phyloP scores from a whole-genome alignment of 805 yeast species.

The Kodamaea fukazawae region DNA sequence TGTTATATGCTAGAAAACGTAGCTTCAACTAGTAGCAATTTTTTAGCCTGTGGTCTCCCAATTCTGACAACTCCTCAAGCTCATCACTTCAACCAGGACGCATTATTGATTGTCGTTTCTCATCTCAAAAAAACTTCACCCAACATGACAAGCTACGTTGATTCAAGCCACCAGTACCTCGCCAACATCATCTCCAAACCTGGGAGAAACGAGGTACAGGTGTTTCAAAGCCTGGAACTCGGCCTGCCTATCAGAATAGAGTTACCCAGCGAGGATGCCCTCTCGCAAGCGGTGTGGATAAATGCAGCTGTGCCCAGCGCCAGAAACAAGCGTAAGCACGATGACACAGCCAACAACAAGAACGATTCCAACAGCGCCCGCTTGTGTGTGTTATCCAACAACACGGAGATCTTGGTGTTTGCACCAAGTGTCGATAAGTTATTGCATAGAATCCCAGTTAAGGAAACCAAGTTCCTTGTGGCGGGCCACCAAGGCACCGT shows the following conservation, averaged over 20 bases:
- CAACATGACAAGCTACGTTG: slow-evolving; percentile 17
- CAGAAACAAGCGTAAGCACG: slow-evolving; percentile 6
- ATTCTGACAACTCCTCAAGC: too few species aligned
- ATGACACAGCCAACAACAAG: slow-evolving; percentile 2
- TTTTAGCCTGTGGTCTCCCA: too few species aligned
- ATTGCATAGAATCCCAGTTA: slow-evolving; percentile 33
- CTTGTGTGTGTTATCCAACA: slow-evolving; percentile 15
- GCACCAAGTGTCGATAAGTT: slow-evolving; percentile 43
- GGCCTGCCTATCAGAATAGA: slow-evolving; percentile 29
- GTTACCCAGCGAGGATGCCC: slow-evolving; percentile 38
- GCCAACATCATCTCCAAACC: slow-evolving; percentile 42
- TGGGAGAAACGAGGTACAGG: slow-evolving; percentile 47
- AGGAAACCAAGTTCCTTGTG: neutral
- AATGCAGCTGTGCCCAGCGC: neutral
- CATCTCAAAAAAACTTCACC: slow-evolving; percentile 1
- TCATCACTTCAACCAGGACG: too few species aligned
- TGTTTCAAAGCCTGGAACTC: slow-evolving; percentile 25
- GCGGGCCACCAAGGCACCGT: slow-evolving; percentile 12
- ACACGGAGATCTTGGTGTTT: slow-evolving; percentile 41
- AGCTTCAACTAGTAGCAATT: too few species aligned
- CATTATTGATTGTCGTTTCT: too few species aligned
- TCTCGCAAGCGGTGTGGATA: slow-evolving; percentile 39
- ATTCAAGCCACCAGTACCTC: slow-evolving; percentile 27
- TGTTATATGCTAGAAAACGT: too few species aligned
- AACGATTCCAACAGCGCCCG: neutral